Conservation (phyloP, 1,139 yeast genomes). For the Groenewaldozyma sp. region DNA sequence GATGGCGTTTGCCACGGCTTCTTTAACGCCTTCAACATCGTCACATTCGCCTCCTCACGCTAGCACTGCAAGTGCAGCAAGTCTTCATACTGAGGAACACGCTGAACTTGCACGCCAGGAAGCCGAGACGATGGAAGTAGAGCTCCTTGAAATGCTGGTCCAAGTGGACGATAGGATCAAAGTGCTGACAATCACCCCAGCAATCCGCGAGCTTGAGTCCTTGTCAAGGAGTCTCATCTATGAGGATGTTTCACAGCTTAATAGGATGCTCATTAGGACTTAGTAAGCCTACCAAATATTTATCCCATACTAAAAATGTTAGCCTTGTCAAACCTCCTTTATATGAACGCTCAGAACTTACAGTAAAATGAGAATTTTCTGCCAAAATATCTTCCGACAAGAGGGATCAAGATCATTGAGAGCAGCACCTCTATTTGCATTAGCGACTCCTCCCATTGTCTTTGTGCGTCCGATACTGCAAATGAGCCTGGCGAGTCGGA, state of each 20-base stretch:
- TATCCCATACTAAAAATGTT: slow-evolving; percentile 14
- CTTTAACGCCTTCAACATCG: no score
- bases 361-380: slow-evolving; percentile 45
- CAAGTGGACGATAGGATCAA: slow-evolving; percentile 23
- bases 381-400: slow-evolving; percentile 64
- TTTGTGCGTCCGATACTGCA: slow-evolving; percentile 41
- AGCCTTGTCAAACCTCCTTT: neutral
- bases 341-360: slow-evolving; percentile 12
- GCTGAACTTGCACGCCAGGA: no score
- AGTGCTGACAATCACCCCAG: slow-evolving; percentile 20
- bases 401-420: slow-evolving; percentile 53
- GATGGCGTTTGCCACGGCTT: no score
- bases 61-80: neutral
- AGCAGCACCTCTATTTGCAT: slow-evolving; percentile 50
- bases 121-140: slow-evolving; percentile 13
- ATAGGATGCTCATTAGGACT: slow-evolving; percentile 18
- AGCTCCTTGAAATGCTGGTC: slow-evolving; percentile 18
- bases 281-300: slow-evolving; percentile 8
- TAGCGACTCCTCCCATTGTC: slow-evolving; percentile 75
- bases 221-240: slow-evolving; percentile 19
- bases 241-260: slow-evolving; percentile 22
- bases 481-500: slow-evolving; percentile 4
- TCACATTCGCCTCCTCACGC: neutral
- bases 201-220: slow-evolving; percentile 22
- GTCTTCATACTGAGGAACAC: no score